These are phyloP conservation scores for Sporothrix curviconia DNA, from an alignment of 2,329 filamentous ascomycete species.

Conservation along the genomic window DNA sequence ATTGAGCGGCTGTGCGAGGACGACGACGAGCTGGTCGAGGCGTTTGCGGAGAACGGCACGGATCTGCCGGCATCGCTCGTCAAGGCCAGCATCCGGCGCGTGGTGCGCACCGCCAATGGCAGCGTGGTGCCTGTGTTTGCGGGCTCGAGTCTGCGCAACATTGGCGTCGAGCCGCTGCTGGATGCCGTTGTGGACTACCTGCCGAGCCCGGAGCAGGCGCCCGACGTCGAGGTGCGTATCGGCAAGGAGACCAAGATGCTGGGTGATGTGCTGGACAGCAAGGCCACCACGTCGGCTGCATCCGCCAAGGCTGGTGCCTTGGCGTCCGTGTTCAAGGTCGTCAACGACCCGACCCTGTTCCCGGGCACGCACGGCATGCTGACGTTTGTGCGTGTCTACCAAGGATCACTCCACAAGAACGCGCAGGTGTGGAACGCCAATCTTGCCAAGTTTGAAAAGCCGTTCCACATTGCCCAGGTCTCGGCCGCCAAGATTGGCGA, in stretches of 20 bases:
- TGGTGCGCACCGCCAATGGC: conserved; percentile 61
- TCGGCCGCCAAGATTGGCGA: conserved; percentile 84
- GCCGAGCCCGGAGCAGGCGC: conserved; percentile 57
- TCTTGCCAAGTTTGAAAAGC: conserved; percentile 69
- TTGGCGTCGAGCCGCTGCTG: conserved; percentile 85
- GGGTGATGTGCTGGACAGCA: conserved; percentile 32
- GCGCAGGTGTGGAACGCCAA: conserved; percentile 81
- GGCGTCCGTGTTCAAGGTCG: conserved; percentile 86
- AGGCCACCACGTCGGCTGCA: conserved; percentile 15
- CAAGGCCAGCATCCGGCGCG: conserved; percentile 65
- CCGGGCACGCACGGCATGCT: conserved; percentile 61
- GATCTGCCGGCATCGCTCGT: conserved; percentile 65
- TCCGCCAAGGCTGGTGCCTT: conserved; percentile 31
- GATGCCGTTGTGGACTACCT: conserved; percentile 84
- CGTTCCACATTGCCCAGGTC: conserved; percentile 78
- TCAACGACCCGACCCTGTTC: conserved; percentile 64
- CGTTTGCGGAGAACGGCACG: conserved; percentile 71
- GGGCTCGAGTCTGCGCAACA: conserved; percentile 86
- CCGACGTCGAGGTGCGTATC: conserved; percentile 18
- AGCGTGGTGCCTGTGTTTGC: conserved; percentile 80
- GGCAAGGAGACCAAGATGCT: conserved; percentile 48
- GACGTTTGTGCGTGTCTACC: conserved; percentile 88
- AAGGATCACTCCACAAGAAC: conserved; percentile 69
- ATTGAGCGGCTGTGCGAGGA: conserved; percentile 82
- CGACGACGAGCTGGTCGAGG: conserved; percentile 79